Conservation (phyloP, 371 early-diverging fungal genomes). For the Massospora cicadina region DNA sequence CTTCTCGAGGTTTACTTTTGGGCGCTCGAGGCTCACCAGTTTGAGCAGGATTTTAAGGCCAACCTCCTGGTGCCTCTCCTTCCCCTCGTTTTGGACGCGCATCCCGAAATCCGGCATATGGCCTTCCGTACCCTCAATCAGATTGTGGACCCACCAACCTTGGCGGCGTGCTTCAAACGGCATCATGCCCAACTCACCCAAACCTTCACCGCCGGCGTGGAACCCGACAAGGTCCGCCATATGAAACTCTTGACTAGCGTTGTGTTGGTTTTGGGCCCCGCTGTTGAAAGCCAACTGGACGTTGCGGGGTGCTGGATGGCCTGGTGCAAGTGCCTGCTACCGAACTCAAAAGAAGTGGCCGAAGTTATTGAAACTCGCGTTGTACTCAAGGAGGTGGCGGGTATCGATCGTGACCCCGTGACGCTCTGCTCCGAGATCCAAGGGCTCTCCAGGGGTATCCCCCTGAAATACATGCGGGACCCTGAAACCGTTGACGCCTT, state of each 20-base stretch:
- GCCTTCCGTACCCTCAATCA: background rate
- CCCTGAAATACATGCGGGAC: background rate
- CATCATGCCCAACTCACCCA: background rate
- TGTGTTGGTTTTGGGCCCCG: background rate
- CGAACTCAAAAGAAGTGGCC: background rate
- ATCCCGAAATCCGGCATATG: background rate
- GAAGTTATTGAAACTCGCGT: background rate
- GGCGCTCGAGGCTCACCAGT: background rate
- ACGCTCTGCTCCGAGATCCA: background rate
- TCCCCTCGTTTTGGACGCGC: background rate
- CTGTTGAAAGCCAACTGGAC: background rate
- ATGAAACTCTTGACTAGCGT: background rate
- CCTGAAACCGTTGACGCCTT: background rate
- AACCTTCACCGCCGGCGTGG: background rate
- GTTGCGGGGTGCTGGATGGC: background rate
- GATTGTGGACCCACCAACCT: background rate
- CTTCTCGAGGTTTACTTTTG: background rate
- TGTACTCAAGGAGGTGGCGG: background rate
- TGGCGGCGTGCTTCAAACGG: background rate
- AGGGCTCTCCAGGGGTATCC: background rate
- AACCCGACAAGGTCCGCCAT: background rate
- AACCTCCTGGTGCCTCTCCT: background rate
- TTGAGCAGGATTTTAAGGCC: background rate
- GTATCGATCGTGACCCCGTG: background rate
- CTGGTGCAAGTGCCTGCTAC: background rate